Evolutionary conservation across 345 rosid genomes (phyloP).

Genomic region (Tarenaya hassleriana): DNA sequence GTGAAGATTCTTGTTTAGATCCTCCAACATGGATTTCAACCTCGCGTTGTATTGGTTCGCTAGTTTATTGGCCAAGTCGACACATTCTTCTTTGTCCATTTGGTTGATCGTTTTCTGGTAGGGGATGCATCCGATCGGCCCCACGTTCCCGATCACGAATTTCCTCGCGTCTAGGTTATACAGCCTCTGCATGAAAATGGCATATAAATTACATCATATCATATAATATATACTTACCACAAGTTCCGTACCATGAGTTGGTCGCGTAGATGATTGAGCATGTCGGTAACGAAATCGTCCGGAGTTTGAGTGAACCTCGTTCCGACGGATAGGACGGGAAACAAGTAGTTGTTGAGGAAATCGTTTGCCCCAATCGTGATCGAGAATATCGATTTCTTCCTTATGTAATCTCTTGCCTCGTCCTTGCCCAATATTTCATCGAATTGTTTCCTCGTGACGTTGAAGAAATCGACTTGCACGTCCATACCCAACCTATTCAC

Average conservation of each 20-base stretch:
- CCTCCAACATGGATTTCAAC: constrained; percentile 34
- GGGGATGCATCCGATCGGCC: constrained; percentile 82
- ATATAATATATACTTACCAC: no score
- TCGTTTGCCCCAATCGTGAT: constrained; percentile 73
- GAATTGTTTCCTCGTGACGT: constrained; percentile 51
- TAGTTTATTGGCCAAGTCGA: constrained; percentile 38
- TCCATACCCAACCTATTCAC: constrained; percentile 62
- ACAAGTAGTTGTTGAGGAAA: constrained; percentile 60
- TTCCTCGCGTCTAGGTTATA: constrained; percentile 58
- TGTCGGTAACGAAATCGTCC: constrained; percentile 35
- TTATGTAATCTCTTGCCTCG: constrained; percentile 30
- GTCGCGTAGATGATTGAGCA: constrained; percentile 46
- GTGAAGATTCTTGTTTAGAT: constrained; percentile 32
- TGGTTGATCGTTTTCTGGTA: constrained; percentile 46
- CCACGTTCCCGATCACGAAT: constrained; percentile 49
- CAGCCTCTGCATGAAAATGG: constrained; percentile 72
- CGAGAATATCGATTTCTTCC: constrained; percentile 36
- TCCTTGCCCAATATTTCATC: constrained; percentile 42
- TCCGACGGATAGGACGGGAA: constrained; percentile 41
- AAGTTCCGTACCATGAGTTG: constrained; percentile 77
- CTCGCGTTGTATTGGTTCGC: constrained; percentile 46
- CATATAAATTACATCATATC: no score
- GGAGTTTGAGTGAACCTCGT: constrained; percentile 40
- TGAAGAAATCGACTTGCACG: constrained; percentile 36
- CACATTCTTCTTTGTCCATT: constrained; percentile 36